These are phyloP conservation scores for Fermentozyma sake DNA, from an alignment of 1,139 yeast species.

Conservation along the genomic window DNA sequence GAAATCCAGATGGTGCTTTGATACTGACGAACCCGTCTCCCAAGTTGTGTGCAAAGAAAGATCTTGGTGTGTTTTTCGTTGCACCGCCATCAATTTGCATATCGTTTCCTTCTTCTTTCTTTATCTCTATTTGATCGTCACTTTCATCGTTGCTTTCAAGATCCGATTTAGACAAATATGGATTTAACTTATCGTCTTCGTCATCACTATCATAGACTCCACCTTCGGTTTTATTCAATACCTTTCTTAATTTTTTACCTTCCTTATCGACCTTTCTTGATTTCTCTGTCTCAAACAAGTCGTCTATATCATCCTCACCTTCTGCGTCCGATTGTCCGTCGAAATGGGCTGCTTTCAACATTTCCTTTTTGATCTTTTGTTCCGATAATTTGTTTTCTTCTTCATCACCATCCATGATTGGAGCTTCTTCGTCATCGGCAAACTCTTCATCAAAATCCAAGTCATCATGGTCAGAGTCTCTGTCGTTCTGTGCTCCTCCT, in stretches of 20 bases:
- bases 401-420: constrained; percentile 94
- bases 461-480: constrained; percentile 85
- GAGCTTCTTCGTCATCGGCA: constrained; percentile 98
- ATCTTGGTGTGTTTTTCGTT: constrained; percentile 21
- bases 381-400: constrained; percentile 91
- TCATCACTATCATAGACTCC: constrained; percentile 90
- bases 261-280: constrained; percentile 84
- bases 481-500: constrained; percentile 45
- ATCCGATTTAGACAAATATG: constrained; percentile 74
- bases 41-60: constrained; percentile 43
- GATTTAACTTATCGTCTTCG: constrained; percentile 64
- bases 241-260: constrained; percentile 81
- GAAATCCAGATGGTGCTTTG: constrained; percentile 57
- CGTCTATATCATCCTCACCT: constrained; percentile 57
- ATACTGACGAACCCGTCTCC: constrained; percentile 67
- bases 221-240: constrained; percentile 81
- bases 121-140: constrained; percentile 33
- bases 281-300: constrained; percentile 57
- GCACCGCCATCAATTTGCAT: constrained; percentile 11
- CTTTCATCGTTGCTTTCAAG: constrained; percentile 51
- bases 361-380: constrained; percentile 81
- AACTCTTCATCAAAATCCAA: constrained; percentile 94
- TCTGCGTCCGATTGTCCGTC: constrained; percentile 60
- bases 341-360: constrained; percentile 77
- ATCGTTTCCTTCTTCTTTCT: constrained; percentile 40